Percentiles rank a stretch among this genome's conserved stretches.
phyloP scores from a whole-genome alignment of 352 stramenopile genomes.

The Phytophthora vignae region DNA sequence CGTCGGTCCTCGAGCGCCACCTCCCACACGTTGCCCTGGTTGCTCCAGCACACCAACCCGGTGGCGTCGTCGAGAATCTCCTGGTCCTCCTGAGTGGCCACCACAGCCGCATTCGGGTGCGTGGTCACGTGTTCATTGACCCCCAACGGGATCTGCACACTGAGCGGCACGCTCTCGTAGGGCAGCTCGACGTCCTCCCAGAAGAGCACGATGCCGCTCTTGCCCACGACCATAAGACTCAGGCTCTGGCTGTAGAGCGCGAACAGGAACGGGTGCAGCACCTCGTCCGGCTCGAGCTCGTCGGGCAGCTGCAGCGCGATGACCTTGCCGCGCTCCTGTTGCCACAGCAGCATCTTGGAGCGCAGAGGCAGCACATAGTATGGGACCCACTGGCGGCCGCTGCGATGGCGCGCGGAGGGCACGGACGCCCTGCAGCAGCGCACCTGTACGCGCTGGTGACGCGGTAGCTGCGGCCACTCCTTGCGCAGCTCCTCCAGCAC shows the following conservation, averaged over 20 bases:
- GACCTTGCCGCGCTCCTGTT: conserved; percentile 55
- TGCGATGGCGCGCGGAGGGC: conserved; percentile 54
- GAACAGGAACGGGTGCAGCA: conserved; percentile 73
- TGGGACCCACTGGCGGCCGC: conserved; percentile 57
- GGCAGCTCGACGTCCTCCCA: conserved; percentile 85
- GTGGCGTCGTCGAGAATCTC: conserved; percentile 40
- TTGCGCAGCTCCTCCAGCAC: conserved; percentile 61
- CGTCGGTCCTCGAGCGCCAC: conserved; percentile 80
- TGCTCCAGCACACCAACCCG: conserved; percentile 84
- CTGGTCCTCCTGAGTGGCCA: conserved; percentile 13
- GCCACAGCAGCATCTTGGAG: conserved; percentile 74
- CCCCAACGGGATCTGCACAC: conserved; percentile 79
- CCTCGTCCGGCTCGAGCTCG: conserved; percentile 56
- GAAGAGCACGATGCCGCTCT: conserved; percentile 76
- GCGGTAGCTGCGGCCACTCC: conserved; percentile 38
- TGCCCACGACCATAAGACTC: conserved; percentile 74
- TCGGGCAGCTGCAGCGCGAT: conserved; percentile 65
- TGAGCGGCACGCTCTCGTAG: conserved; percentile 80
- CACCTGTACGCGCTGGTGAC: conserved; percentile 27
- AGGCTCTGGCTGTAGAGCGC: conserved; percentile 67
- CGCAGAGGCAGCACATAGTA: conserved; percentile 69
- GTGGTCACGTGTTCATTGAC: conserved; percentile 59
- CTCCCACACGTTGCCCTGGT: conserved; percentile 82
- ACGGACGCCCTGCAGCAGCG: conserved; percentile 49
- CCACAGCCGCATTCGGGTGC: conserved; percentile 46